Evolutionary conservation across 106 monocot genomes (phyloP).

Genomic region (Hemerocallis citrina): DNA sequence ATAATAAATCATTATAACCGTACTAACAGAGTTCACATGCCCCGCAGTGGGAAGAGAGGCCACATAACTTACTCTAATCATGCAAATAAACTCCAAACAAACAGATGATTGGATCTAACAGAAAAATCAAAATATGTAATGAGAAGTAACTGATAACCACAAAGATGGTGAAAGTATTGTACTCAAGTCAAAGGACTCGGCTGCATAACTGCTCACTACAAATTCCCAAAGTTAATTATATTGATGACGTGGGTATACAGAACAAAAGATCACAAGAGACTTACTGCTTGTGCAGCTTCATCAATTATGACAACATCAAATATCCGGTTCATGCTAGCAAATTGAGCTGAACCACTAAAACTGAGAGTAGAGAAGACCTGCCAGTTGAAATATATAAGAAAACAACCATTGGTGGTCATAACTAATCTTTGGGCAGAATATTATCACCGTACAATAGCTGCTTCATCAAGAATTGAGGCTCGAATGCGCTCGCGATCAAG

Average conservation of each 20-base stretch:
- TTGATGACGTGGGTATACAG: background rate
- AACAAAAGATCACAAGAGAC: slow-evolving; percentile 8
- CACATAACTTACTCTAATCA: no score
- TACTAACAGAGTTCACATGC: no score
- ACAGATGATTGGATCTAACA: no score
- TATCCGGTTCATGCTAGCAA: slow-evolving; percentile 63
- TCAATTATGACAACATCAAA: slow-evolving; percentile 99
- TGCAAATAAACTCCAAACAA: no score
- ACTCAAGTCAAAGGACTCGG: no score
- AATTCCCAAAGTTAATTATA: background rate
- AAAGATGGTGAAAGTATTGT: no score
- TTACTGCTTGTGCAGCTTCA: slow-evolving; percentile 99
- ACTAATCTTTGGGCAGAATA: background rate
- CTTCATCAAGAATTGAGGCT: slow-evolving; percentile 86
- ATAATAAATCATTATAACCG: no score
- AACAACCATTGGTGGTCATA: background rate
- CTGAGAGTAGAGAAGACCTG: slow-evolving; percentile 98
- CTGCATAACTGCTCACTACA: slow-evolving; percentile 1
- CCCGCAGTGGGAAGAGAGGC: no score
- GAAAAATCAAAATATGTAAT: no score
- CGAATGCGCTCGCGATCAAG: slow-evolving; percentile 75
- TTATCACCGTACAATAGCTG: slow-evolving; percentile 75
- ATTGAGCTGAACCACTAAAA: slow-evolving; percentile 84
- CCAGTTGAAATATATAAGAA: slow-evolving; percentile 17
- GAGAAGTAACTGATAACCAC: no score